Base-by-base conservation (phyloP, 306 rosid genomes). In the Rubus idaeus region DNA sequence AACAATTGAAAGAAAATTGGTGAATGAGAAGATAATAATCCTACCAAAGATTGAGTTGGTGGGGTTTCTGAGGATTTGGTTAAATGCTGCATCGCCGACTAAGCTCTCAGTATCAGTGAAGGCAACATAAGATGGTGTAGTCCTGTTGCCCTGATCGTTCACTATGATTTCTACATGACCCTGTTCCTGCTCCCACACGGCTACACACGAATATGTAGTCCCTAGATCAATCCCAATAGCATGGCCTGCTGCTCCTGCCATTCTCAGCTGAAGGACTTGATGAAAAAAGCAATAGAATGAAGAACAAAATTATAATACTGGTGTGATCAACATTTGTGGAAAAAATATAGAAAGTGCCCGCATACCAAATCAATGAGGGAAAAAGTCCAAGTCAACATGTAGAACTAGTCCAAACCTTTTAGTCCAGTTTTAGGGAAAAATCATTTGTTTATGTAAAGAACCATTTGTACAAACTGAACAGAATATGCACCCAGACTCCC, bases 161-260 rank as follows among this genome's bases (percentile, higher is more conserved):
- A 11, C n/a, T 30, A 62, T 13, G 68, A 62, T 62, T 1, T 62
- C 68, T 4, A 62, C 68, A 35, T 62, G 12, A 6, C 35, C 6
- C 3, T 62, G 3, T 5, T 35, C 68, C 13, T 61, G 20, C 67
- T 61, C 30, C 67, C 67, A 35, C 26, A 61, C 67, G 5, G 42
- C 67, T 4, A 61, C 67, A 61, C 67, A 61, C 2, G 67, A 61
- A 6, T 61, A 26, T 41, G 26, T 26, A 1, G 66, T 61, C 3
- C 67, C 67, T 9, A 61, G 42, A 61, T 61, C 67, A 30, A 30
- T 61, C 12, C 67, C 67, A 8, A 61, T 61, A 30, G 67, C 67
- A 61, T 12, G n/a, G 2, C 42, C 44, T 61, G 30, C 67, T 30
- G 13, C 14, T 13, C 65, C 67, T 26, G 44, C 67, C 67, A 61